phyloP scores from a whole-genome alignment of 495 filamentous ascomycete genomes.

The Penicillium maclennaniae region DNA sequence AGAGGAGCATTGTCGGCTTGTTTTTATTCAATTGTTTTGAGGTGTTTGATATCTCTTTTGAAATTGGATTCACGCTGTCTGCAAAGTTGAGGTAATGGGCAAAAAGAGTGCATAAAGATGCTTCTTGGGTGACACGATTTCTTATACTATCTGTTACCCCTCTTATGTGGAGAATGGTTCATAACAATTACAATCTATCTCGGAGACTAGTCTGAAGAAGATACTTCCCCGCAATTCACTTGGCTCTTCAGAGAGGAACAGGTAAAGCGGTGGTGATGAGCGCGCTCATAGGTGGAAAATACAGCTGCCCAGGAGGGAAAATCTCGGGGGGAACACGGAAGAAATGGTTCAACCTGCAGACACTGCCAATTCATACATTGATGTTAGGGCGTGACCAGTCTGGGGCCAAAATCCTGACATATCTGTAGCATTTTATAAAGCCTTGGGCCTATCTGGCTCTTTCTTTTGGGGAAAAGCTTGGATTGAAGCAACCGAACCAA shows the following conservation, averaged over 20 bases:
- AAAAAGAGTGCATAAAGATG: too few species aligned
- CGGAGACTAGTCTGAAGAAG: neutral
- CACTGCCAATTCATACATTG: neutral
- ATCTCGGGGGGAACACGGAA: neutral
- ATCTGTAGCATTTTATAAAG: neutral
- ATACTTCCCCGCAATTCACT: neutral
- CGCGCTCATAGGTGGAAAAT: slow-evolving; percentile 18
- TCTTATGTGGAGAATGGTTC: too few species aligned
- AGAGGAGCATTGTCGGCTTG: neutral
- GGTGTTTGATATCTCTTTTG: too few species aligned
- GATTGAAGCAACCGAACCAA: too few species aligned
- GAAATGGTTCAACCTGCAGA: neutral
- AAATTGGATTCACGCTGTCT: too few species aligned
- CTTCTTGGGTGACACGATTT: too few species aligned
- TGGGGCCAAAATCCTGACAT: neutral
- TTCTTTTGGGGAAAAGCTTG: too few species aligned
- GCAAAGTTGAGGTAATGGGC: too few species aligned
- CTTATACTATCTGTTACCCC: too few species aligned
- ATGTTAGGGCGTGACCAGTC: too few species aligned
- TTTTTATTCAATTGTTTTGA: neutral
- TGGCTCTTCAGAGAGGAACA: neutral
- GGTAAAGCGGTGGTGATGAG: neutral
- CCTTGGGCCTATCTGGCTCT: too few species aligned
- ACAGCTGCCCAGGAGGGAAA: slow-evolving; percentile 4
- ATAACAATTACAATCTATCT: neutral